These are phyloP conservation scores for Flaveria floridana DNA, from an alignment of 140 eudicot genomes.

Conservation along the genomic window DNA sequence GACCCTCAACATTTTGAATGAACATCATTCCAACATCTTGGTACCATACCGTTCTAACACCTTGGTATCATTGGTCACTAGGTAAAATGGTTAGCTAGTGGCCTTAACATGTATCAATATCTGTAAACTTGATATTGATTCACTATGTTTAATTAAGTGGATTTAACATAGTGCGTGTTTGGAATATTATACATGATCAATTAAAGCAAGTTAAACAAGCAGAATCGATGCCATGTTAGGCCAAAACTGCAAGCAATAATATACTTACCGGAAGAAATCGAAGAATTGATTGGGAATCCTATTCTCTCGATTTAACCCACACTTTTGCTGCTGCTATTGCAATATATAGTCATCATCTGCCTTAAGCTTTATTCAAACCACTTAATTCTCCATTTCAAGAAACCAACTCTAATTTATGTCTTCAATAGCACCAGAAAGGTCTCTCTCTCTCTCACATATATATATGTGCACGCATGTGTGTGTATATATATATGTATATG, in stretches of 20 bases:
- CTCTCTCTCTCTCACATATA: background rate
- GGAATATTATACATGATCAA: background rate
- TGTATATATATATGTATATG: background rate
- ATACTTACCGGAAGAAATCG: background rate
- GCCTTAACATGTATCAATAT: too few relatives aligned
- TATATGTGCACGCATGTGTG: background rate
- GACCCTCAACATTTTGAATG: too few relatives aligned
- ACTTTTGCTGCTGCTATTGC: background rate
- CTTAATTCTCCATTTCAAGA: background rate
- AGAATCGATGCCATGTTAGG: background rate
- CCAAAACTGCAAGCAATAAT: constrained; percentile 31
- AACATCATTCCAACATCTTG: too few relatives aligned
- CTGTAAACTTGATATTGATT: too few relatives aligned
- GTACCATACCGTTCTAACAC: too few relatives aligned
- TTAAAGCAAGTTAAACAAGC: background rate
- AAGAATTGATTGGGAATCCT: too few relatives aligned
- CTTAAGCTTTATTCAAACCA: background rate
- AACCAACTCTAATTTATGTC: constrained; percentile 10
- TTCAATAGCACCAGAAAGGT: constrained; percentile 22
- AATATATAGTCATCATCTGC: constrained; percentile 6
- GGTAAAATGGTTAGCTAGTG: too few relatives aligned
- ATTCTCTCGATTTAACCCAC: constrained; percentile 21
- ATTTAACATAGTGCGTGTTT: too few relatives aligned
- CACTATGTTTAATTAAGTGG: too few relatives aligned
- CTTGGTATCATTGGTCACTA: too few relatives aligned